Percentiles rank a stretch among this genome's conserved stretches.
Evolutionary conservation across 1,284 basidiomycete genomes (phyloP).

Genomic region (Hymenochaete sp.): DNA sequence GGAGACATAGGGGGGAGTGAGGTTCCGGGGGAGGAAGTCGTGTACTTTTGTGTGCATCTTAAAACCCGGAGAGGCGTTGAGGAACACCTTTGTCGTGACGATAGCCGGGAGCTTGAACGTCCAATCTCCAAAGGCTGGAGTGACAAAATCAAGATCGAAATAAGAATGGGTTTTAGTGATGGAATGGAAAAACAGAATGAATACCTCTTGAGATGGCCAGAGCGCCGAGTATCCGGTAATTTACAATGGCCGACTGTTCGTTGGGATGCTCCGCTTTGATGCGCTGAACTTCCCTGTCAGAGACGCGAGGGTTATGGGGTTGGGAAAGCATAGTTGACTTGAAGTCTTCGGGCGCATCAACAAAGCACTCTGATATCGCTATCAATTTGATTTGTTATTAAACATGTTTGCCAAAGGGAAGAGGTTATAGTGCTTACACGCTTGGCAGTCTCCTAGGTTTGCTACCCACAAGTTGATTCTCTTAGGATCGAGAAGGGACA

Average conservation of each 20-base stretch:
- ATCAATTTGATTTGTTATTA: background rate
- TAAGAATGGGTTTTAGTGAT: slow-evolving; percentile 12
- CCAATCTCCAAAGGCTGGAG: slow-evolving; percentile 54
- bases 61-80: slow-evolving; percentile 56
- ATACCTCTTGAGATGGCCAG: slow-evolving; percentile 63
- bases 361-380: slow-evolving; percentile 26
- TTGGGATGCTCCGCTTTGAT: slow-evolving; percentile 53
- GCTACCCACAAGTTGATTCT: slow-evolving; percentile 62
- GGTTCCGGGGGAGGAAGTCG: slow-evolving; percentile 50
- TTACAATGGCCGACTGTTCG: slow-evolving; percentile 52
- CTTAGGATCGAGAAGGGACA: slow-evolving; percentile 57
- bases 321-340: slow-evolving; percentile 45
- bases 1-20: slow-evolving; percentile 61
- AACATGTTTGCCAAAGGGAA: background rate
- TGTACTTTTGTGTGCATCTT: slow-evolving; percentile 55
- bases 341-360: slow-evolving; percentile 46
- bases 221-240: slow-evolving; percentile 57
- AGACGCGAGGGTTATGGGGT: slow-evolving; percentile 57
- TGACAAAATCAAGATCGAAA: background rate
- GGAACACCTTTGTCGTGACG: slow-evolving; percentile 59
- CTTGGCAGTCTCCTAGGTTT: slow-evolving; percentile 66
- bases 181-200: slow-evolving; percentile 22
- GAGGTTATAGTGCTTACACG: slow-evolving; percentile 36
- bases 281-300: slow-evolving; percentile 44
- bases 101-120: slow-evolving; percentile 64